Evolutionary conservation across 345 rosid genomes (phyloP).

Genomic region (Clausena lansium): DNA sequence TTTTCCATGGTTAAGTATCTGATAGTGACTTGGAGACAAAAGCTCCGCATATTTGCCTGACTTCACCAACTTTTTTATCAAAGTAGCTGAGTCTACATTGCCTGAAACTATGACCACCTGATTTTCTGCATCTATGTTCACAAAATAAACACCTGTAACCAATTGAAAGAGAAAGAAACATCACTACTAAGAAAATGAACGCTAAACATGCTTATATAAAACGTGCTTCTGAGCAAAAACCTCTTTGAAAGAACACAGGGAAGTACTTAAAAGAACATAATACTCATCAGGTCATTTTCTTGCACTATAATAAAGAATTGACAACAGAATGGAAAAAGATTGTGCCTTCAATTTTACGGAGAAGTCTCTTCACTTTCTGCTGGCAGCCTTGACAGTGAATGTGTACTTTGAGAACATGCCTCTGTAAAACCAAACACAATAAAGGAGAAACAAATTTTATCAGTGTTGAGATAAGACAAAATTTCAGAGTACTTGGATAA

Average conservation of each 20-base stretch:
- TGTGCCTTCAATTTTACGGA: conserved; percentile 66
- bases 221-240: not conserved
- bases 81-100: conserved; percentile 40
- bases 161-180: conserved; percentile 2
- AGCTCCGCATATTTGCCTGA: conserved; percentile 66
- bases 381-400: conserved; percentile 79
- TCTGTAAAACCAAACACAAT: conserved; percentile 31
- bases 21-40: conserved; percentile 30
- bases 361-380: conserved; percentile 62
- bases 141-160: conserved; percentile 58
- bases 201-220: not conserved
- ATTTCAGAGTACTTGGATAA: not conserved
- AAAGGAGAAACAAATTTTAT: not conserved
- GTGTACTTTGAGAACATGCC: conserved; percentile 57
- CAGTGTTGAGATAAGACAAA: not conserved
- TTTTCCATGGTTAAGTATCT: conserved; percentile 18
- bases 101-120: conserved; percentile 59
- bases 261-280: not conserved
- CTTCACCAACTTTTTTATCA: conserved; percentile 47
- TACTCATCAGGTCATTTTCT: too few species aligned
- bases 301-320: not conserved
- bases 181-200: not conserved
- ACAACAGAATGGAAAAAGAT: not conserved
- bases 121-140: conserved; percentile 50
- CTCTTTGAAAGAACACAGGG: not conserved